Conservation (phyloP, 2,329 filamentous ascomycete genomes). For the Phaeophleospora eucalypticola region DNA sequence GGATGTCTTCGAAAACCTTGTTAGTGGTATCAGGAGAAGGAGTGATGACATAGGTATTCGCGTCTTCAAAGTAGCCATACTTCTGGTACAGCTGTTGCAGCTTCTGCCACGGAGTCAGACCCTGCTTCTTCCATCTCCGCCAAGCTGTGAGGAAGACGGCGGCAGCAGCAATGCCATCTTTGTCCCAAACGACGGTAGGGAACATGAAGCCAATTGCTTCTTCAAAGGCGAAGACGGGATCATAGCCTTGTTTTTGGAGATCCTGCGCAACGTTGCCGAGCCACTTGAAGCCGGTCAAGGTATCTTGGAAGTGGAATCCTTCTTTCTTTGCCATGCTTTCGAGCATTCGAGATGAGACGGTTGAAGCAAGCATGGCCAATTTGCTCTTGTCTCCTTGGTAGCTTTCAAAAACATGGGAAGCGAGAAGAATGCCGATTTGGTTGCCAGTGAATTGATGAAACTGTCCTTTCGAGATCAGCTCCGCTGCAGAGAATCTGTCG, state of each 20-base stretch:
- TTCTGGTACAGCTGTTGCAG: constrained; percentile 54
- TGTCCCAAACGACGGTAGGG: constrained; percentile 58
- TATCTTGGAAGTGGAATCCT: constrained; percentile 57
- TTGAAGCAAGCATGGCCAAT: constrained; percentile 57
- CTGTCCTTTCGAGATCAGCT: constrained; percentile 50
- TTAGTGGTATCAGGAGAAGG: constrained; percentile 51
- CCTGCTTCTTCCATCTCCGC: constrained; percentile 49
- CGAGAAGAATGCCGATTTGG: constrained; percentile 58
- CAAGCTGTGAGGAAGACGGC: constrained; percentile 56
- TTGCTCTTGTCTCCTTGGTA: constrained; percentile 38
- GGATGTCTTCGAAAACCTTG: constrained; percentile 53
- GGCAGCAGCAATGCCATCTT: constrained; percentile 60
- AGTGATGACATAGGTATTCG: constrained; percentile 61
- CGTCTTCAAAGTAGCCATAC: constrained; percentile 59
- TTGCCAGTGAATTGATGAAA: constrained; percentile 65
- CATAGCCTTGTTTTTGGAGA: constrained; percentile 48
- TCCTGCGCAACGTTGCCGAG: constrained; percentile 57
- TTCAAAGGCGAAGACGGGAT: constrained; percentile 58
- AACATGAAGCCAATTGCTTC: constrained; percentile 67
- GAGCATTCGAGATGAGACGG: constrained; percentile 62
- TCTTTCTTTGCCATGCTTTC: constrained; percentile 52
- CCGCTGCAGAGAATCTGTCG: constrained; percentile 59
- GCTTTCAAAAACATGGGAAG: constrained; percentile 53
- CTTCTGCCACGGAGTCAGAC: constrained; percentile 55
- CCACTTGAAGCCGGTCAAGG: constrained; percentile 66